A percentile compares a stretch with the other conserved stretches of the same genome.
Evolutionary conservation across 2,329 filamentous ascomycete species (phyloP).

Genomic region (Trichophyton schoenleinii): DNA sequence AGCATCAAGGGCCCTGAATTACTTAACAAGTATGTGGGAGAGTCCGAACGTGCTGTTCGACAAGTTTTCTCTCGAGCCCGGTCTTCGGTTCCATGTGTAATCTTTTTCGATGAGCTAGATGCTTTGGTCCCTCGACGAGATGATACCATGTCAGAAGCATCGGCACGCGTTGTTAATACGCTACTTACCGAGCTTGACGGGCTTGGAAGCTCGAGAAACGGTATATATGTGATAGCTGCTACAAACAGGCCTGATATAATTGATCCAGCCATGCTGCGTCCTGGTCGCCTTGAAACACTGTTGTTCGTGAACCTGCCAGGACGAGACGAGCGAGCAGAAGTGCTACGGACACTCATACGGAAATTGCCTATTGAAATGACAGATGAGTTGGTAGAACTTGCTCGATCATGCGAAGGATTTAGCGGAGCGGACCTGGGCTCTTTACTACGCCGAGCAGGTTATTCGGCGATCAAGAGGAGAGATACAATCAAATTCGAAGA

Average conservation of each 20-base stretch:
- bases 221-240: constrained; percentile 88
- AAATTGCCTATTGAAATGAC: constrained; percentile 41
- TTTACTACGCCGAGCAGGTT: constrained; percentile 47
- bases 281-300: constrained; percentile 75
- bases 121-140: constrained; percentile 78
- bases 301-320: constrained; percentile 81
- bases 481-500: constrained; percentile 36
- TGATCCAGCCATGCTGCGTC: constrained; percentile 85
- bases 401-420: constrained; percentile 63
- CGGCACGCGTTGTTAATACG: constrained; percentile 83
- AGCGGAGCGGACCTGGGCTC: constrained; percentile 56
- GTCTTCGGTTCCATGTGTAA: constrained; percentile 76
- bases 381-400: constrained; percentile 50
- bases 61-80: constrained; percentile 84
- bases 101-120: constrained; percentile 97
- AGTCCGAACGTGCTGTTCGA: constrained; percentile 83
- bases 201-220: constrained; percentile 56
- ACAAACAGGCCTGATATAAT: constrained; percentile 96
- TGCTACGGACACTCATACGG: constrained; percentile 55
- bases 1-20: constrained; percentile 93
- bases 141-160: constrained; percentile 65
- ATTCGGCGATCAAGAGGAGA: constrained; percentile 41
- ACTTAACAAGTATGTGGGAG: constrained; percentile 94
- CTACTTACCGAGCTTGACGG: constrained; percentile 91
- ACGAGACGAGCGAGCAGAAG: constrained; percentile 67